Evolutionary conservation across 306 rosid species (phyloP).

Genomic region (Nissolia schottii): DNA sequence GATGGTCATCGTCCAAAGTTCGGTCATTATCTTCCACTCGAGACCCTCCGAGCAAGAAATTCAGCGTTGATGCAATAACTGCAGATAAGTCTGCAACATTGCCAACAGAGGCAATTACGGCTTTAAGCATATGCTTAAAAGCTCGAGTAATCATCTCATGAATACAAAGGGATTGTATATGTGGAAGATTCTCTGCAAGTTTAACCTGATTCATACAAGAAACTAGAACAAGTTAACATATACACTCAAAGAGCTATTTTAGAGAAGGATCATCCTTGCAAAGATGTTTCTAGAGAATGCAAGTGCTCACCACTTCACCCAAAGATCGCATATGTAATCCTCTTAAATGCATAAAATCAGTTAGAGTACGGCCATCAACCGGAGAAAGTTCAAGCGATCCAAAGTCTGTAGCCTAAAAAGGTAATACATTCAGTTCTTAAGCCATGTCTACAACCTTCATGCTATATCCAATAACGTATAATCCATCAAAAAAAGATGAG

Average conservation of each 20-base stretch:
- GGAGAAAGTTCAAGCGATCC: conserved; percentile 99
- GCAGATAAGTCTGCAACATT: conserved; percentile 51
- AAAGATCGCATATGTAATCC: conserved; percentile 79
- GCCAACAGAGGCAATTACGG: conserved; percentile 61
- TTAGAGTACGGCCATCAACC: conserved; percentile 93
- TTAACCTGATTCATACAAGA: conserved; percentile 57
- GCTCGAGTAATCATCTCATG: conserved; percentile 98
- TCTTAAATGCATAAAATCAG: conserved; percentile 98
- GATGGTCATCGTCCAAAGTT: conserved; percentile 37
- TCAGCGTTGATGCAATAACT: conserved; percentile 59
- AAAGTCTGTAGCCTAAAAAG: conserved; percentile 75
- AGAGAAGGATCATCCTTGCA: not conserved
- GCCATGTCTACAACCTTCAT: conserved; percentile 1
- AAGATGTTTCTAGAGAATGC: conserved; percentile 1
- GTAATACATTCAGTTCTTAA: conserved; percentile 27
- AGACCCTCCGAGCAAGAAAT: conserved; percentile 67
- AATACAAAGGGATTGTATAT: conserved; percentile 90
- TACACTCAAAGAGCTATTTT: not conserved
- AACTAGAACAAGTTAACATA: conserved; percentile 28
- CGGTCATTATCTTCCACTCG: conserved; percentile 42
- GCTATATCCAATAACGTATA: conserved; percentile 3
- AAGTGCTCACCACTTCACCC: conserved; percentile 80
- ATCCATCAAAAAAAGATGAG: not conserved
- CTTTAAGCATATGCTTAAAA: conserved; percentile 79
- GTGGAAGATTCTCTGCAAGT: conserved; percentile 88